Evolutionary conservation across 768 basidiomycete species (phyloP), one percentile per base, ranked within the genome.

Genomic region (Kwoniella newhampshirensis): DNA sequence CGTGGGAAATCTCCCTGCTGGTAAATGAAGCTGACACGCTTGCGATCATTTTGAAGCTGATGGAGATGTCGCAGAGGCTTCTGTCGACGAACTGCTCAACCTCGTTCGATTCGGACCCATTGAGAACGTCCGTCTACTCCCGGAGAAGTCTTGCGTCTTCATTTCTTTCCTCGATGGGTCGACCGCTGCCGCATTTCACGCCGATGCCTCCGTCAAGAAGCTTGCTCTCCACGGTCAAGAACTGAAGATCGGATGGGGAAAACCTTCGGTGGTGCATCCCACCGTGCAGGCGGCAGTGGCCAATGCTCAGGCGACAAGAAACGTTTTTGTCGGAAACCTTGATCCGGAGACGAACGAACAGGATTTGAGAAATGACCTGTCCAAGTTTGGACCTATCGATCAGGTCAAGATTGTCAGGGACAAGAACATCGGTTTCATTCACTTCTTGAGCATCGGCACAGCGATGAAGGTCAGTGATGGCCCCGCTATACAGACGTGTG

Each of bases 351-450:
- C 86, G 80, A 94, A 90, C 1, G 96, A 98, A 80, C 89, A 93
- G 77, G 85, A 85, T 78, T 80, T 99, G 28, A 80, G 94, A 30
- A 92, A 98, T 60, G 92, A 97, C 73, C 80, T 98, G 21, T 86
- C 87, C 68, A 82, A 88, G 40, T 99, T 94, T 71, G 96, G 96
- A 20, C 81, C 94, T 26, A 97, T 99, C 68, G 96, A 99, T 78
- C 94, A 98, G 76, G 93, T 99, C 75, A 99, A 99, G 83, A 97
- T 99, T 72, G 96, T 98, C 49, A 80, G 94, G 60, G 96, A 99
- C 80, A 97, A 97, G 83, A 96, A 96, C 71, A 98, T 98, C 56
- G 96, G 93, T 2, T 99, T 99, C 75, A 92, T 99, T 18, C 96
- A 99, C 78, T 98, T 98, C 81, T 80, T 99, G 71, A 91, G 88